These are phyloP conservation scores for Sordariomycetes sp. DNA, from an alignment of 2,329 filamentous ascomycete genomes.

Conservation along the genomic window DNA sequence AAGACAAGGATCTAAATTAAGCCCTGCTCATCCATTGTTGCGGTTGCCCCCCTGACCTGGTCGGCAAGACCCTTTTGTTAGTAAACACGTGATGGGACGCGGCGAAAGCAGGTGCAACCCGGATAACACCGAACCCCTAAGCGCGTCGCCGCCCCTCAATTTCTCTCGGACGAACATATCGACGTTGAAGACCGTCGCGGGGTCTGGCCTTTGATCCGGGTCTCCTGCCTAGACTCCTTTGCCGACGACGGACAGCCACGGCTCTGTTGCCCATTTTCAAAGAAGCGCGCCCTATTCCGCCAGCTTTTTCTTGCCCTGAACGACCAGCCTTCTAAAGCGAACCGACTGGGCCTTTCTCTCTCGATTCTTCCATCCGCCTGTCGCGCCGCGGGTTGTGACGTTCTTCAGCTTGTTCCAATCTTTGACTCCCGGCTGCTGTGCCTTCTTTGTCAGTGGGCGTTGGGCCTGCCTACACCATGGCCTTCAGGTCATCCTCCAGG, in stretches of 20 bases:
- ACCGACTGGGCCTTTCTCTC: too few relatives aligned
- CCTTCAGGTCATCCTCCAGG: constrained; percentile 6
- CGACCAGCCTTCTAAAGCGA: too few relatives aligned
- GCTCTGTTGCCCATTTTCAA: neutral
- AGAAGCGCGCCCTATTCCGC: neutral
- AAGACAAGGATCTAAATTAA: neutral
- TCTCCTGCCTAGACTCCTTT: neutral
- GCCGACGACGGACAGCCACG: neutral
- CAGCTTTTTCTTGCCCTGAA: too few relatives aligned
- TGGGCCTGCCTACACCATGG: neutral
- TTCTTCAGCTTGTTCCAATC: too few relatives aligned
- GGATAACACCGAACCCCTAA: neutral
- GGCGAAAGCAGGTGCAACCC: neutral
- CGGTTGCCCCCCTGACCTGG: neutral
- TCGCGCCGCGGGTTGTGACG: too few relatives aligned
- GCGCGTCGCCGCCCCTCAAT: neutral
- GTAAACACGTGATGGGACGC: constrained; percentile 3
- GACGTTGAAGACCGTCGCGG: neutral
- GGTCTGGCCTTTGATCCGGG: neutral
- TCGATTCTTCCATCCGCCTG: neutral
- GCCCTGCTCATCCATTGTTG: neutral
- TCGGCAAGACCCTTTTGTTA: neutral
- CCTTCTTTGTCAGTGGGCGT: neutral
- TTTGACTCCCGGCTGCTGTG: too few relatives aligned
- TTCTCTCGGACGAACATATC: too few relatives aligned